phyloP scores from a whole-genome alignment of 2,329 filamentous ascomycete species.

The Penicillium oxalicum region DNA sequence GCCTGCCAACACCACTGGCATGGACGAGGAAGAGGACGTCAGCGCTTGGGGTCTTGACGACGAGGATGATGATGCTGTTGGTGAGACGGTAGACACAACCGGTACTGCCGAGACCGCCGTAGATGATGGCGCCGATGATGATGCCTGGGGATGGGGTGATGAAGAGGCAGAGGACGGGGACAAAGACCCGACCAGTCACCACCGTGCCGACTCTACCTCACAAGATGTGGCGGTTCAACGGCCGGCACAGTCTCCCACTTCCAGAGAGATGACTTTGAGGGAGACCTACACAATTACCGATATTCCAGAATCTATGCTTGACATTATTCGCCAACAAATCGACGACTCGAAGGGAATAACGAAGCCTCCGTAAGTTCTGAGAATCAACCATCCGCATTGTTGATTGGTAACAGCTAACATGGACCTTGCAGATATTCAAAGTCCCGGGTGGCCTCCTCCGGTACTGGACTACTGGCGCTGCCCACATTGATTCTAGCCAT shows the following conservation, averaged over 20 bases:
- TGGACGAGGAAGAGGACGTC: conserved; percentile 38
- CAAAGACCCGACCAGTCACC: conserved; percentile 21
- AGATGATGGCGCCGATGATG: conserved; percentile 42
- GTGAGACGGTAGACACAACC: conserved; percentile 2
- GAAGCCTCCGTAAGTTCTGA: conserved; percentile 30
- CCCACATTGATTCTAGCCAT: conserved; percentile 46
- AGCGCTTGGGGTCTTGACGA: conserved; percentile 50
- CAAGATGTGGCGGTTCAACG: conserved; percentile 21
- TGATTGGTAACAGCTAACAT: conserved; percentile 12
- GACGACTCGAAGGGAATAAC: conserved; percentile 37
- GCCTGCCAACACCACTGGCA: conserved; percentile 10
- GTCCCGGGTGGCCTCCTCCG: conserved; percentile 37
- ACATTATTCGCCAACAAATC: conserved; percentile 38
- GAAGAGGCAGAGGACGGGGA: conserved; percentile 51
- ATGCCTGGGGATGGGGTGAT: conserved; percentile 84
- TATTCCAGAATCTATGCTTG: conserved; percentile 69
- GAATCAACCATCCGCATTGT: neutral
- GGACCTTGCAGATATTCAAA: conserved; percentile 24
- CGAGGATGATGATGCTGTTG: conserved; percentile 24
- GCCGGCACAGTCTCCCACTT: conserved; percentile 10
- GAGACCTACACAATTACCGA: conserved; percentile 87
- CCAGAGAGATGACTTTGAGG: conserved; percentile 66
- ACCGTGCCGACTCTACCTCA: conserved; percentile 12
- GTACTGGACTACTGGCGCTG: conserved; percentile 40
- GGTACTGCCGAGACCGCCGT: conserved; percentile 13